A percentile compares a stretch with the other conserved stretches of the same genome.
phyloP scores from a whole-genome alignment of 1,139 yeast species.

The Magnusiomyces ingens region DNA sequence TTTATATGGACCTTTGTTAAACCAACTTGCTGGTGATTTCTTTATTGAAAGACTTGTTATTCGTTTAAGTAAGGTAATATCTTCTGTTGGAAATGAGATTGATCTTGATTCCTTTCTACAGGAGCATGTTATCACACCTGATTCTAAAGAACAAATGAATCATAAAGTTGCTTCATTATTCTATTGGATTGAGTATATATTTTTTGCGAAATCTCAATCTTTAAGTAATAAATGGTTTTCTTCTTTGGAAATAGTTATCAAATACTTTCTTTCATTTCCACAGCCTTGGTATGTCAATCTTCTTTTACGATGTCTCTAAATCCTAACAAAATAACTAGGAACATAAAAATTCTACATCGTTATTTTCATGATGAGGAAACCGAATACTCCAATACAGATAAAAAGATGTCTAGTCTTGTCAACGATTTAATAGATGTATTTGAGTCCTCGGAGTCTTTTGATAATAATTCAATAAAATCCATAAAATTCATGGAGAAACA shows the following conservation, averaged over 20 bases:
- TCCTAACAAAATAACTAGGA: neutral
- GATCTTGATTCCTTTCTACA: neutral
- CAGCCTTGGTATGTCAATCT: slow-evolving; percentile 5
- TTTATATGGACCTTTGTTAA: slow-evolving; percentile 23
- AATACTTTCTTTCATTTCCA: neutral
- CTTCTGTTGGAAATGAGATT: neutral
- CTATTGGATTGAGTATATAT: slow-evolving; percentile 6
- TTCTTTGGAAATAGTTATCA: slow-evolving; percentile 1
- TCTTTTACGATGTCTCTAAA: neutral
- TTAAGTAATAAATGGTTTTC: slow-evolving; percentile 5
- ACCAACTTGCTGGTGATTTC: slow-evolving; percentile 18
- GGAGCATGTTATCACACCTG: neutral
- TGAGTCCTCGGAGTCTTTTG: no score
- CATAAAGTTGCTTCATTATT: neutral
- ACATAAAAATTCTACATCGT: neutral
- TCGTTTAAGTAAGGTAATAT: slow-evolving; percentile 17
- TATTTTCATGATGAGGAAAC: neutral
- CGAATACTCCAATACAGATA: neutral
- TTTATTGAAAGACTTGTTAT: slow-evolving; percentile 19
- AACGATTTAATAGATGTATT: neutral
- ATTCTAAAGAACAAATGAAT: neutral
- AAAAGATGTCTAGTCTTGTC: neutral
- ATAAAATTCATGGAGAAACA: no score
- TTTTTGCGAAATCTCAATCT: neutral
- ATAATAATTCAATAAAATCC: no score